Evolutionary conservation across 73 alveolate species (phyloP), one percentile per base, ranked within the genome.

Genomic region (Paramecium primaurelia): DNA sequence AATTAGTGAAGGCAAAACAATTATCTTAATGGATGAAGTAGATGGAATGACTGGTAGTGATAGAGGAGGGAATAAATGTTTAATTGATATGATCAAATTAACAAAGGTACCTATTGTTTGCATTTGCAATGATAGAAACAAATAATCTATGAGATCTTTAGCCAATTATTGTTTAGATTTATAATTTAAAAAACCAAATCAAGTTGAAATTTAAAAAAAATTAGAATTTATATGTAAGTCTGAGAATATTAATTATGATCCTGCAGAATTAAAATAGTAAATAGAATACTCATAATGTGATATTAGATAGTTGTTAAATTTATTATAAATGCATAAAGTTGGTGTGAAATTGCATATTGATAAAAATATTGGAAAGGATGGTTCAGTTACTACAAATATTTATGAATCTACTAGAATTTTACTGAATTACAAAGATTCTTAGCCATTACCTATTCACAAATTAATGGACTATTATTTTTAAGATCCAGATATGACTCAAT

Each of bases 11-110:
- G 97, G 95, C 38, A 96, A 97, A 86, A 92, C 95, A 71, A 95
- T 97, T 58, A 98, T 98, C 51, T 95, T 98, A 36, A 98, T 98
- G 99, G 99, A 98, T 93, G 99, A 98, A 93, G 98, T 97, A 9
- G 99, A 98, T 90, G 99, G 99, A 38, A 95, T 98, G 97, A 97
- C 99, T 54, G 99, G 99, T 8, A 98, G 99, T 34, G 99, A 98
- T 80, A 93, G 99, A 51, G 99, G 99, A 8, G 99, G 99, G n/a
- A 95, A 95, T 45, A 75, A 96, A 6, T 99, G 99, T 11, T 86
- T 98, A 14, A 96, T 98, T 22, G 97, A 98, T 77, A 96, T 98
- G 60, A 98, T 98, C 6, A 98, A 98, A 86, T 60, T 92, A 51
- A 98, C 99, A 2, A 95, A 96, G 77, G 97, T 97, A 11, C 99